Evolutionary conservation across 306 rosid genomes (phyloP).

Genomic region (Hippophae rhamnoides): DNA sequence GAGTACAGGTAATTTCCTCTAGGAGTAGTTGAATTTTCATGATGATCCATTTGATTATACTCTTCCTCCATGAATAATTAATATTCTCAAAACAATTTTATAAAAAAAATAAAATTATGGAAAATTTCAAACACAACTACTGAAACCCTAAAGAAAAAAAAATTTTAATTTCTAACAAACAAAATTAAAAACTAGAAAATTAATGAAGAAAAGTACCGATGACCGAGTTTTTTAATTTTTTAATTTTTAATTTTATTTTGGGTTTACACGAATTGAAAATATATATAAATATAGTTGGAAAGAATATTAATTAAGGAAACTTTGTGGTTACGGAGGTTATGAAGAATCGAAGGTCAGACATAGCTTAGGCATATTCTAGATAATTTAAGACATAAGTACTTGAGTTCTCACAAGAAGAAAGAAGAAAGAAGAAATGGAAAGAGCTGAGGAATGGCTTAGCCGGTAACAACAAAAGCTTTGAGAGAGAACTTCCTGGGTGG

Average conservation of each 20-base stretch:
- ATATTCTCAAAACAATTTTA: not conserved
- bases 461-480: conserved; percentile 35
- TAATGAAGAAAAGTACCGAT: not conserved
- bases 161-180: not conserved
- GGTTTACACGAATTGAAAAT: not conserved
- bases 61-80: conserved; percentile 38
- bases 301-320: not conserved
- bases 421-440: conserved; percentile 10
- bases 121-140: not conserved
- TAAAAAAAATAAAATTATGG: not conserved
- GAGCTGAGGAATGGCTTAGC: conserved; percentile 15
- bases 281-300: not conserved
- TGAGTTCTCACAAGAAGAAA: not conserved
- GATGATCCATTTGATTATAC: conserved; percentile 35
- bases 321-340: no score
- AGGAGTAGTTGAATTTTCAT: conserved; percentile 37
- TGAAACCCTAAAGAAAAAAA: conserved; percentile 19
- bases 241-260: no score
- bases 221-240: no score
- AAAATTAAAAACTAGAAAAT: conserved; percentile 18
- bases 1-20: conserved; percentile 75
- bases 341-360: no score
- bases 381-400: not conserved
- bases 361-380: not conserved
- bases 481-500: conserved; percentile 16